A percentile compares a stretch with the other conserved stretches of the same genome.
Evolutionary conservation across 306 rosid species (phyloP).

Genomic region (Ormosia emarginata): DNA sequence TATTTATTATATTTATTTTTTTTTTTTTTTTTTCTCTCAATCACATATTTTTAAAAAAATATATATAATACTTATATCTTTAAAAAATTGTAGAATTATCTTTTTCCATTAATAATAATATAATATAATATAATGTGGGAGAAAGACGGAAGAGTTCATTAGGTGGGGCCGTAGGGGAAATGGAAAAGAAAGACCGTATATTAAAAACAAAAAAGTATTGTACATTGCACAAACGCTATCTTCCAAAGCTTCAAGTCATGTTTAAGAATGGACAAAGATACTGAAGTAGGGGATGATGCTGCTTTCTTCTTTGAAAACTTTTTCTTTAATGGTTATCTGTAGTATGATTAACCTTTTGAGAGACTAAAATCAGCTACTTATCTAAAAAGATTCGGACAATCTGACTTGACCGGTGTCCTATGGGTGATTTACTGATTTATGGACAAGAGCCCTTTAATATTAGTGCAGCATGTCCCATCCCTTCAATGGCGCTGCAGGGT

Average conservation of each 20-base stretch:
- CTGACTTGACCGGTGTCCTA: constrained; percentile 18
- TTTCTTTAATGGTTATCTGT: constrained; percentile 10
- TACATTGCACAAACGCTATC: neutral
- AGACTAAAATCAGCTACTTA: neutral
- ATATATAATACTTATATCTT: too few relatives aligned
- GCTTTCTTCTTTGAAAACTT: neutral
- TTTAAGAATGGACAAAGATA: constrained; percentile 18
- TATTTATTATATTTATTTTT: too few relatives aligned
- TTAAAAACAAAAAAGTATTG: neutral
- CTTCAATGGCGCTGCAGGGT: neutral
- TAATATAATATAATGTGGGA: neutral
- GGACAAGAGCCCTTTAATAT: neutral
- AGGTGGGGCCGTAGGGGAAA: neutral
- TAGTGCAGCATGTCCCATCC: constrained; percentile 20
- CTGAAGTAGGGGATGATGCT: constrained; percentile 10
- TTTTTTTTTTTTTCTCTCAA: too few relatives aligned
- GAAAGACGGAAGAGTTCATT: neutral
- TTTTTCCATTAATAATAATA: too few relatives aligned
- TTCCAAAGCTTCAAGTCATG: neutral
- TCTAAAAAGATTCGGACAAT: constrained; percentile 10
- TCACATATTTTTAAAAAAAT: too few relatives aligned
- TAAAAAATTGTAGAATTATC: too few relatives aligned
- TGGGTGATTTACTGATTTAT: neutral
- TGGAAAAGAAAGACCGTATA: neutral
- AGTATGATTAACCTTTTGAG: constrained; percentile 25